Evolutionary conservation across 2,329 filamentous ascomycete genomes (phyloP), one percentile per base, ranked within the genome.

Genomic region (Stenocarpella maydis): DNA sequence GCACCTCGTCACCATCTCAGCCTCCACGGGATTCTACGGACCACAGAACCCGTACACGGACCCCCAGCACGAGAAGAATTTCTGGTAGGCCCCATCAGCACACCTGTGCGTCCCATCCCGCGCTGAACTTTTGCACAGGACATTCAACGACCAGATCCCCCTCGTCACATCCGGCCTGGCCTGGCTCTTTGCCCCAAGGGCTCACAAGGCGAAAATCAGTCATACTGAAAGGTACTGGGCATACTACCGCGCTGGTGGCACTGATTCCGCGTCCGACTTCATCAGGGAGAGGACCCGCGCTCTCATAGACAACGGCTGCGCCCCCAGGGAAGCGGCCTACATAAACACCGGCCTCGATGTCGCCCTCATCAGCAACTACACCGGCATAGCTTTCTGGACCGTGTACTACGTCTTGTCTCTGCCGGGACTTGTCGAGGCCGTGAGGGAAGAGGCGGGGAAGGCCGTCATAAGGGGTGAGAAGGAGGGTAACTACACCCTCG

Each of bases 331-430:
- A 14, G 65, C 53, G 14, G 64, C 37, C n/a, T 12, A 47, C 21
- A 63, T 67, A 15, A 61, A 70, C 26, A 45, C 63, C 21, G 68
- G 64, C 24, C 39, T 52, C 14, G 68, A 70, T 37, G 19, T 82
- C 12, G 83, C 76, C 0, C 70, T 82, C 39, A 73, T 82, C 3
- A 77, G 77, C 47, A 86, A 86, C 72, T 82, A 82, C 0, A 74
- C 78, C 15, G 80, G 81, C 0, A 77, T 81, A 1, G 74, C 75
- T 2, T 86, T 85, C 73, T 86, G 84, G 84, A 67, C 80, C 3
- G 47, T 85, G 0, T 80, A 78, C 72, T 77, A 83, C 45, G 73
- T 86, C 24, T 82, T 78, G 73, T 80, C 80, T 6, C 75, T 79
- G 1, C 78, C 80, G 0, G 73, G 74, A 0, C 73, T 85, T 0